Base-by-base conservation (phyloP, 2,329 filamentous ascomycete species). In the Aspergillus tamarii region DNA sequence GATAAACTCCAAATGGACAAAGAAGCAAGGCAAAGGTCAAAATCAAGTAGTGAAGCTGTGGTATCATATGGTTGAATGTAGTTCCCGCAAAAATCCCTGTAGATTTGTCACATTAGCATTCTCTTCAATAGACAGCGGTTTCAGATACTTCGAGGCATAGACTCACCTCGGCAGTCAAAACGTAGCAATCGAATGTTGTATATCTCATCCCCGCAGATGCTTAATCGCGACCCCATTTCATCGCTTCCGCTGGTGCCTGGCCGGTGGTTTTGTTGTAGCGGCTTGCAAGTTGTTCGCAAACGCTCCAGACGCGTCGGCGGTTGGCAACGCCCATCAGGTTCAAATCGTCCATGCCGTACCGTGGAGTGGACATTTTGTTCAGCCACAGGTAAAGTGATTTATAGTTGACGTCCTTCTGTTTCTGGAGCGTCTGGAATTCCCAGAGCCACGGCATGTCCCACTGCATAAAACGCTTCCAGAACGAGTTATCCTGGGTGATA, bases 381-480 rank as follows among this genome's bases (percentile, higher is more conserved):
- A 70, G 53, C 64, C 66, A 70, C 50, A 64, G 23, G 36, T 68
- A 69, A 14, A 70, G 60, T 10, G 43, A 41, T 41, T 69, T 66
- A 26, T 67, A 68, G 43, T 69, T 69, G 41, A 69, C 23, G n/a
- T 63, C 59, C 45, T 63, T 64, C 46, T 52, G 60, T 1, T 12
- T 30, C 45, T 64, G 57, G 14, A 54, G 34, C 2, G 62, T 26
- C 23, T 65, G 57, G 2, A 66, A 48, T 60, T 70, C 67, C 64
- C 67, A 68, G 23, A 70, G 63, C 68, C 68, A 70, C 4, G 68
- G 68, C 68, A 70, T 70, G 19, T 69, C 66, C 16, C 57, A 59
- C 41, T 64, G 61, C 41, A 69, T 64, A 23, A 67, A 65, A 14
- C 58, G 57, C 11, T 67, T 66, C 68, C 68, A 70, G 64, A 70